Percentiles rank a stretch among this genome's conserved stretches.
Conservation (phyloP, 2,329 filamentous ascomycete species). For the Penicillium sp. region DNA sequence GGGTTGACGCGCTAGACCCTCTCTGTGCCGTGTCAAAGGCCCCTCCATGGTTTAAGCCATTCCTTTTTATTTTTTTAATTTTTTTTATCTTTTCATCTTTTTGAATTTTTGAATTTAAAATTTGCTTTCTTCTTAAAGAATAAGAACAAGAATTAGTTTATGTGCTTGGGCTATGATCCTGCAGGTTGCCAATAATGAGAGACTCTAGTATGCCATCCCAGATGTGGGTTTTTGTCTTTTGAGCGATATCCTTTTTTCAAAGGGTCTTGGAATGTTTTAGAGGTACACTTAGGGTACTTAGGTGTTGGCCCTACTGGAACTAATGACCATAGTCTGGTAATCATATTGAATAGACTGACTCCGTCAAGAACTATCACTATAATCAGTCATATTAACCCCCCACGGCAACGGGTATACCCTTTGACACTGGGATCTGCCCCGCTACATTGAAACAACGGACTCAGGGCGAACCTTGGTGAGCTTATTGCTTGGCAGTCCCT, state of each 20-base stretch:
- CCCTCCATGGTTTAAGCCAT: constrained; percentile 11
- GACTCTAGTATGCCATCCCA: background rate
- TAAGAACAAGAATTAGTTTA: background rate
- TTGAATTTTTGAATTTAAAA: too few relatives aligned
- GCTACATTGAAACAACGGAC: constrained; percentile 32
- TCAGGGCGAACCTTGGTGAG: constrained; percentile 33
- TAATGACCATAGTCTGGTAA: background rate
- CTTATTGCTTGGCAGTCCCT: constrained; percentile 29
- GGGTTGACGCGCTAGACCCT: constrained; percentile 20
- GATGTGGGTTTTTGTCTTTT: background rate
- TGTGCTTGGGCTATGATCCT: background rate
- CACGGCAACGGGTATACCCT: constrained; percentile 32
- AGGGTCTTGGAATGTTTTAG: background rate
- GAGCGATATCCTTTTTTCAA: background rate
- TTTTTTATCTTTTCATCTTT: background rate
- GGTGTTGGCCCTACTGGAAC: background rate
- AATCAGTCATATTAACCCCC: constrained; percentile 19
- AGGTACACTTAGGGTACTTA: background rate
- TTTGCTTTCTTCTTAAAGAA: background rate
- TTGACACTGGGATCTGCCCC: constrained; percentile 37
- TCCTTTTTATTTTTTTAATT: background rate
- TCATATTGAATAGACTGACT: background rate
- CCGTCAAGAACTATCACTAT: constrained; percentile 1
- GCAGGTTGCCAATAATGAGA: constrained; percentile 1
- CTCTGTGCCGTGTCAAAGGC: constrained; percentile 21